Conservation (phyloP, 2,329 filamentous ascomycete genomes). For the Myriosclerotinia duriaeana region DNA sequence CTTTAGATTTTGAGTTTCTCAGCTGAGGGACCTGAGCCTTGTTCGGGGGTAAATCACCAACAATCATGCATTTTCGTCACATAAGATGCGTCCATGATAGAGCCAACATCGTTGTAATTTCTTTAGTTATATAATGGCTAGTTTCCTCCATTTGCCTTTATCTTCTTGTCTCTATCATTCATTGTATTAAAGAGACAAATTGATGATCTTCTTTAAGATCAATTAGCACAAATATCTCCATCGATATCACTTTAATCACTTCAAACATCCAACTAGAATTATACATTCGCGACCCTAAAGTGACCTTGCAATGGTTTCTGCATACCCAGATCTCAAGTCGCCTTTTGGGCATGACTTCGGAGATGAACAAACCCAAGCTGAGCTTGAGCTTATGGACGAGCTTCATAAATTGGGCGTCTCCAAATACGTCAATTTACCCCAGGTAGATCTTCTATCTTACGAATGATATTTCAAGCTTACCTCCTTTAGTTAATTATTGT, state of each 20-base stretch:
- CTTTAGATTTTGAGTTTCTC: neutral
- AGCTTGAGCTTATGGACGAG: constrained; percentile 30
- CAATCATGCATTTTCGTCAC: neutral
- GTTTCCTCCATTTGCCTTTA: neutral
- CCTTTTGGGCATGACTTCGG: constrained; percentile 25
- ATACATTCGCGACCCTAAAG: neutral
- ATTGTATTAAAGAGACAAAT: neutral
- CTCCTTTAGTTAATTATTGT: constrained; percentile 40
- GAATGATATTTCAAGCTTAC: neutral
- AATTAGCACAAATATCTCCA: neutral
- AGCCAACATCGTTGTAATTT: neutral
- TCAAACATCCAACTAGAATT: neutral
- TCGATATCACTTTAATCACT: neutral
- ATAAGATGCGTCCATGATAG: neutral
- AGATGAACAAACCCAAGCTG: constrained; percentile 27
- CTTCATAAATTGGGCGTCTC: constrained; percentile 28
- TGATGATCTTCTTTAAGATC: neutral
- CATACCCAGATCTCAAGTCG: neutral
- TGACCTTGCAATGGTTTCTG: neutral
- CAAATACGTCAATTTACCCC: constrained; percentile 28
- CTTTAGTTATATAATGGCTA: neutral
- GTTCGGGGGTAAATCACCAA: neutral
- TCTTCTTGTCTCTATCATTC: neutral
- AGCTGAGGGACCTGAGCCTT: neutral
- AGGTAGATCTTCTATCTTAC: constrained; percentile 21